These are phyloP conservation scores for Berberis thunbergii DNA, from an alignment of 164 flowering plant genomes.

Conservation along the genomic window DNA sequence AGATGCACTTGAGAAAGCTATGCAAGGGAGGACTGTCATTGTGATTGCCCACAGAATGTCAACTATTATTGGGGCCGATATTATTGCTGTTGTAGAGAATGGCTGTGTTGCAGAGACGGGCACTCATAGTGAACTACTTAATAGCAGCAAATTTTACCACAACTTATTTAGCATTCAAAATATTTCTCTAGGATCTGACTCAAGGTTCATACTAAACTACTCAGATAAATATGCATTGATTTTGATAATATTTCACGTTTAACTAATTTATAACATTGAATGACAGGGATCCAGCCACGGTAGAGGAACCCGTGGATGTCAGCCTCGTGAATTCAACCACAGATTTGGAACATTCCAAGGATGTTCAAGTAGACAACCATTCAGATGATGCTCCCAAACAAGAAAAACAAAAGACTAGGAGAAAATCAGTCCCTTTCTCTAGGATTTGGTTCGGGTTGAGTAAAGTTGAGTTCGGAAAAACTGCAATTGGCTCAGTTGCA, in stretches of 20 bases:
- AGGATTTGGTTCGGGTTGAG: conserved; percentile 25
- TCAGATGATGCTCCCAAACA: conserved; percentile 4
- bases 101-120: conserved; percentile 50
- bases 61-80: conserved; percentile 53
- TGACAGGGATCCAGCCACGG: conserved; percentile 20
- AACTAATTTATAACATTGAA: background rate
- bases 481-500: conserved; percentile 41
- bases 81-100: conserved; percentile 52
- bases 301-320: conserved; percentile 14
- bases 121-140: conserved; percentile 42
- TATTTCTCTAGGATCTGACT: conserved; percentile 15
- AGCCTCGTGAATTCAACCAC: conserved; percentile 11
- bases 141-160: conserved; percentile 35
- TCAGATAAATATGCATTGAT: too few species aligned
- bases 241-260: too few species aligned
- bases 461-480: conserved; percentile 23
- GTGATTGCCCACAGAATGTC: conserved; percentile 68
- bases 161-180: conserved; percentile 46
- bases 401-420: conserved; percentile 8
- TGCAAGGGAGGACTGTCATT: conserved; percentile 61
- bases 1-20: conserved; percentile 67
- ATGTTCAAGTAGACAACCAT: conserved; percentile 9
- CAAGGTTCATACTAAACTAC: conserved; percentile 19
- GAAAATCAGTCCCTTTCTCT: conserved; percentile 13
- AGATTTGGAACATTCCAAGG: conserved; percentile 15